Percentiles rank a stretch among this genome's conserved stretches.
phyloP scores from a whole-genome alignment of 2,329 filamentous ascomycete species.

The Botrytis galanthina region DNA sequence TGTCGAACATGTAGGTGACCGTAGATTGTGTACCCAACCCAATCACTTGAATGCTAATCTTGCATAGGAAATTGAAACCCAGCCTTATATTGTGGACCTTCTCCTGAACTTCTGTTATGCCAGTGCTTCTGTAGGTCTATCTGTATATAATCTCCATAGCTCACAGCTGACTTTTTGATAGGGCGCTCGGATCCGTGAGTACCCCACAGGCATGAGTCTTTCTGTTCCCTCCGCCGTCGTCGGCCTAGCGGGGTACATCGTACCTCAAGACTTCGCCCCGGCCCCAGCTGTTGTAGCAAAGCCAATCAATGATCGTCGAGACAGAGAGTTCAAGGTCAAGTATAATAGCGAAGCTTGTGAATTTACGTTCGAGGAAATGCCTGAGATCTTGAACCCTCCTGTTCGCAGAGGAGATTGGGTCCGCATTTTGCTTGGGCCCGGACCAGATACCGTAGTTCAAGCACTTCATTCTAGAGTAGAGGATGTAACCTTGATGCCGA shows the following conservation, averaged over 20 bases:
- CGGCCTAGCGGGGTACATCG: neutral
- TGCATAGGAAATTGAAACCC: constrained; percentile 63
- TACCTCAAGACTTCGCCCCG: neutral
- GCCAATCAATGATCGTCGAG: neutral
- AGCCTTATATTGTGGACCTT: constrained; percentile 81
- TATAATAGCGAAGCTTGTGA: constrained; percentile 29
- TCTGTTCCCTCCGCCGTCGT: constrained; percentile 31
- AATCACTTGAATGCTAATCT: neutral
- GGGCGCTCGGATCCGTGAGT: constrained; percentile 33
- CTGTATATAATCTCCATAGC: neutral
- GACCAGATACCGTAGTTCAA: neutral
- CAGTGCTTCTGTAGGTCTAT: constrained; percentile 33
- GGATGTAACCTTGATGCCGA: constrained; percentile 32
- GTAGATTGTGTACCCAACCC: neutral
- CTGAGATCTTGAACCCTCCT: constrained; percentile 25
- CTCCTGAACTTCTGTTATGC: constrained; percentile 77
- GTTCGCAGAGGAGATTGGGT: constrained; percentile 36
- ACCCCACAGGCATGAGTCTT: constrained; percentile 39
- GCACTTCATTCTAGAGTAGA: constrained; percentile 32
- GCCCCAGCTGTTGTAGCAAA: neutral
- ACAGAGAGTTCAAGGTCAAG: constrained; percentile 23
- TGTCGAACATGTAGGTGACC: constrained; percentile 62
- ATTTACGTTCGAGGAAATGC: constrained; percentile 29
- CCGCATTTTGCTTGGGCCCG: constrained; percentile 20
- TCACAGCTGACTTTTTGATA: constrained; percentile 15